phyloP scores from a whole-genome alignment of 2,329 filamentous ascomycete genomes.

The Alternaria viburni region DNA sequence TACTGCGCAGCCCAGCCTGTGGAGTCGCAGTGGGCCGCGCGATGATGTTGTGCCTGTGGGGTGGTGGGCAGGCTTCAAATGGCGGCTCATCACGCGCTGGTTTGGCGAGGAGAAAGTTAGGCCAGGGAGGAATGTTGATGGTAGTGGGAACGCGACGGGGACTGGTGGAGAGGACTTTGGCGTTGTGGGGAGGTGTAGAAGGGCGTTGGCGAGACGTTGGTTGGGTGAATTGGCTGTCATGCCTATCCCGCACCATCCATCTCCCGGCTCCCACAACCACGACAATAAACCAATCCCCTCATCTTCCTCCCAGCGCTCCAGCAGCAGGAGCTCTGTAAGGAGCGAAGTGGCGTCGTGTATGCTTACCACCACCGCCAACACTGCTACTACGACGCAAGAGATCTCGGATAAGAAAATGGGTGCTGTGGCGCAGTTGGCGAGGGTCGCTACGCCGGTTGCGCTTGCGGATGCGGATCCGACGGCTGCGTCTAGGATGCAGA shows the following conservation, averaged over 20 bases:
- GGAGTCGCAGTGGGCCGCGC: slow-evolving; percentile 56
- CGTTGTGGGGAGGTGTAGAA: slow-evolving; percentile 47
- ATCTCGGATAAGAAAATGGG: slow-evolving; percentile 26
- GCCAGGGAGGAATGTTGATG: slow-evolving; percentile 36
- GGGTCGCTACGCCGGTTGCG: slow-evolving; percentile 44
- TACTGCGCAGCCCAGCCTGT: slow-evolving; percentile 54
- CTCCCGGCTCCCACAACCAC: not conserved
- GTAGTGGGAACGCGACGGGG: not conserved
- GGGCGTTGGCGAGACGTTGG: slow-evolving; percentile 51
- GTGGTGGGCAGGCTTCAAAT: slow-evolving; percentile 52
- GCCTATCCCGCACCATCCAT: slow-evolving; percentile 6
- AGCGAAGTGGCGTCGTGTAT: not conserved
- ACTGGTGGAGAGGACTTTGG: slow-evolving; percentile 48
- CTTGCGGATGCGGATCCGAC: slow-evolving; percentile 47
- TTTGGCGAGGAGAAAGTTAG: slow-evolving; percentile 53
- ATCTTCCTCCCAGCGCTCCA: not conserved
- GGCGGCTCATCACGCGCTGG: slow-evolving; percentile 57
- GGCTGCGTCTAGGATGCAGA: slow-evolving; percentile 36
- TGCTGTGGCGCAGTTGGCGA: slow-evolving; percentile 44
- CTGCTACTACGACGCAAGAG: not conserved
- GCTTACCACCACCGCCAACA: not conserved
- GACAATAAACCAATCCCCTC: not conserved
- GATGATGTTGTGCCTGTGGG: slow-evolving; percentile 50
- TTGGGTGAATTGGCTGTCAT: slow-evolving; percentile 44
- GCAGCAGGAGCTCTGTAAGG: not conserved